phyloP scores from a whole-genome alignment of 2,329 filamentous ascomycete species.

The Tympanopsis confertula region DNA sequence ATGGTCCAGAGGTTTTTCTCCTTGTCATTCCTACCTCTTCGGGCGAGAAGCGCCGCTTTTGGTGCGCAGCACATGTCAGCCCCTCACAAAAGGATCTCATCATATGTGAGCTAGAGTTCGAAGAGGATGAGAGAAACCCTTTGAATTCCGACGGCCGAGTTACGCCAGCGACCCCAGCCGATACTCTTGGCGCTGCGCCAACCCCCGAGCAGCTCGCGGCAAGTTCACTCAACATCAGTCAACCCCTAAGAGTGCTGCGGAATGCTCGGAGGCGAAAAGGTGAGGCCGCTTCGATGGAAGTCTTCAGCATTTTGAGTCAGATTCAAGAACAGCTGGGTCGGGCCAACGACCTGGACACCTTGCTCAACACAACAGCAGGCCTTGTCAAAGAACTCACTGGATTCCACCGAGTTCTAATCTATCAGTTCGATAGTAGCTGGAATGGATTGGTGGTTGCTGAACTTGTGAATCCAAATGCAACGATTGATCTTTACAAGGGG shows the following conservation, averaged over 20 bases:
- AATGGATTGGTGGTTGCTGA: constrained; percentile 84
- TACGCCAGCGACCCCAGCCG: constrained; percentile 45
- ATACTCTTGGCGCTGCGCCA: constrained; percentile 63
- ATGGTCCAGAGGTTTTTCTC: constrained; percentile 79
- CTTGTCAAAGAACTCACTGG: constrained; percentile 83
- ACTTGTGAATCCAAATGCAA: constrained; percentile 68
- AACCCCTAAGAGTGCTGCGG: constrained; percentile 64
- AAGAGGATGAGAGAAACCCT: constrained; percentile 63
- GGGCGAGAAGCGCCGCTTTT: constrained; percentile 55
- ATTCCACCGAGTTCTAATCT: constrained; percentile 87
- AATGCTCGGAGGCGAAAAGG: constrained; percentile 66
- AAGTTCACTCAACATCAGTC: constrained; percentile 65
- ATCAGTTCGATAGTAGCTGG: constrained; percentile 74
- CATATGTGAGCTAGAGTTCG: constrained; percentile 80
- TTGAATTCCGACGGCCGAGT: constrained; percentile 53
- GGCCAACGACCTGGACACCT: constrained; percentile 57
- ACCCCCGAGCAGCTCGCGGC: constrained; percentile 64
- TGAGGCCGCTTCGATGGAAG: constrained; percentile 76
- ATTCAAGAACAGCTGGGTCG: constrained; percentile 76
- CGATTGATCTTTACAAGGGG: constrained; percentile 75
- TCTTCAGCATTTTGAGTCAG: constrained; percentile 86
- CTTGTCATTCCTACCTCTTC: constrained; percentile 54
- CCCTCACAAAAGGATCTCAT: constrained; percentile 57
- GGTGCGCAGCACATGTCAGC: constrained; percentile 78
- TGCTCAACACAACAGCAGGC: constrained; percentile 73